A percentile compares a stretch with the other conserved stretches of the same genome.
phyloP scores from a whole-genome alignment of 805 yeast species.

The Nakazawaea wickerhamii region DNA sequence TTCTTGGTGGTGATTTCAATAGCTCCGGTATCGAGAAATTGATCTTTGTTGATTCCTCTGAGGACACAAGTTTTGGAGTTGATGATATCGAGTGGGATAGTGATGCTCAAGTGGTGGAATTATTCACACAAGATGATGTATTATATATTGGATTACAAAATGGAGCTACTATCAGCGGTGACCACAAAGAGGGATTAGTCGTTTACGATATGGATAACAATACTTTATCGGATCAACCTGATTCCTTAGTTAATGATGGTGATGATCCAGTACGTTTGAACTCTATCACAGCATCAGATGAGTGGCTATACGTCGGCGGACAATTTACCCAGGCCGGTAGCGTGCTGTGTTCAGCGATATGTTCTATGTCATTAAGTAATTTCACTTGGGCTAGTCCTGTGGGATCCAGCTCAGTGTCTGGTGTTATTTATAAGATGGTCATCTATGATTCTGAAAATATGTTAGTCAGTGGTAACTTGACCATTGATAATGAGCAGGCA shows the following conservation, averaged over 20 bases:
- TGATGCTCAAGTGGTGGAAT: conserved; percentile 17
- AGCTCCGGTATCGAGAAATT: conserved; percentile 17
- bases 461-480: conserved; percentile 48
- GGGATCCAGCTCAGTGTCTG: conserved; percentile 32
- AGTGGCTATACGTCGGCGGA: conserved; percentile 60
- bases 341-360: conserved; percentile 54
- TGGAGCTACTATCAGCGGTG: conserved; percentile 20
- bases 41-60: conserved; percentile 17
- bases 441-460: conserved; percentile 35
- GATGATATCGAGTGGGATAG: conserved; percentile 17
- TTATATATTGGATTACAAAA: conserved; percentile 45
- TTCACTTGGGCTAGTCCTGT: conserved; percentile 50
- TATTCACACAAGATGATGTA: conserved; percentile 32
- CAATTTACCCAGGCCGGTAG: conserved; percentile 55
- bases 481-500: conserved; percentile 29
- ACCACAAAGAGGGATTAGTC: conserved; percentile 38
- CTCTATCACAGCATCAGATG: conserved; percentile 34
- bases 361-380: conserved; percentile 54
- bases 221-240: conserved; percentile 45
- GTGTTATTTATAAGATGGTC: conserved; percentile 49
- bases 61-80: conserved; percentile 11
- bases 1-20: conserved; percentile 56
- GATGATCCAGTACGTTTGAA: conserved; percentile 34
- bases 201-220: conserved; percentile 43
- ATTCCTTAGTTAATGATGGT: conserved; percentile 31